Evolutionary conservation across 176 grass and related monocot species (phyloP), one percentile per base, ranked within the genome.

Genomic region (Phoenix dactylifera): DNA sequence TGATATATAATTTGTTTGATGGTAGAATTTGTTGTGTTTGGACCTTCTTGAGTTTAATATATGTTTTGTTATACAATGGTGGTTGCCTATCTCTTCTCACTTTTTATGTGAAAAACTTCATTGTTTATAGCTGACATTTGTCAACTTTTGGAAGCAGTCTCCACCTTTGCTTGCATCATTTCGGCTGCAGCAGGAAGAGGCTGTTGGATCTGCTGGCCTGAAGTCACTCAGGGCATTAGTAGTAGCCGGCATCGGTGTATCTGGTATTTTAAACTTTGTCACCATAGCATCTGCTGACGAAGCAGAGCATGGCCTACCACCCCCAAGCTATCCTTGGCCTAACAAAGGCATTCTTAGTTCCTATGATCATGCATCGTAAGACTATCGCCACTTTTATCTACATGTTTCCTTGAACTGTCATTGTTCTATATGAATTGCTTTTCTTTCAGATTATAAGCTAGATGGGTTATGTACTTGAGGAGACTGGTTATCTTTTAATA

Each of bases 321-420:
- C 84, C 16, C 69, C 84, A 32, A 72, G 64, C 9, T 98, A 98
- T 72, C 94, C 94, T 18, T 98, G 94, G 94, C 94, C 94, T 26
- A 88, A 98, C 68, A 68, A 84, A 54, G 94, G 94, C 64, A 98
- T 97, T 54, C 82, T 97, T 68, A 92, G 93, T 69, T 98, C 93
- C 26, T 98, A 92, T 44, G 93, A 92, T 53, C 87, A 98, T 25
- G 81, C 84, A 61, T 98, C 93, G 87, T 97, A 82, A 91, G 92
- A 80, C 44, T 56, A 73, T 35, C 5, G 7, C 30, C 30, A 35
- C 30, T 7, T 35, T 35, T 35, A 35, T 35, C 30, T 6, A 35
- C 30, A 9, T 35, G 5, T 35, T 35, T 35, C 30, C 30, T 35
- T 35, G 7, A 35, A 35, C 5, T 35, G 30, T 35, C 7, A 9